Base-by-base conservation (phyloP, 2,329 filamentous ascomycete genomes). In the Graphilbum sp. region DNA sequence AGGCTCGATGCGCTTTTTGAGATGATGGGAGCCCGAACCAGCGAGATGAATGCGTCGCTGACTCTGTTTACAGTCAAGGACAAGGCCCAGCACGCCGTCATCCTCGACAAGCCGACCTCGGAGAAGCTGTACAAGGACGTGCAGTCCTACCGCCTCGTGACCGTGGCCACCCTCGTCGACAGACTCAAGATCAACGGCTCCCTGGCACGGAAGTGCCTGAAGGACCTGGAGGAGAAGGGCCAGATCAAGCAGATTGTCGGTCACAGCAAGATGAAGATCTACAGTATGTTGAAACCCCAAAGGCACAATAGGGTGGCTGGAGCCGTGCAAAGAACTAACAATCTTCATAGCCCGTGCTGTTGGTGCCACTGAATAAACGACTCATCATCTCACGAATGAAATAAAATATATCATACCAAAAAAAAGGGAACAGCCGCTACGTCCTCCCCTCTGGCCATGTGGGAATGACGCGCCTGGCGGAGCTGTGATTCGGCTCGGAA, bases 71-170 rank as follows among this genome's bases (percentile, higher is more conserved):
- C 46, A 57, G 90, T 98, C 75, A 98, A 98, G 90, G 90, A 98
- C 79, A 98, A 98, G 87, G 88, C 90, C 69, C 82, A 96, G 67
- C 90, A 98, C 78, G 84, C 83, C 66, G 90, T 98, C 67, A 75
- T 96, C 61, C 85, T 98, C 69, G 90, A 98, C 75, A 98, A 98
- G 79, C 62, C 72, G 68, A 94, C 81, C 61, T 82, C 81, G 53
- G 90, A 98, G 70, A 94, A 92, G 75, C 86, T 98, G 66, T 82
- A 94, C 76, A 98, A 98, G 76, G 90, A 98, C 77, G 92, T 98
- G 57, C 90, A 96, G 69, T 95, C 90, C 50, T 98, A 96, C 82
- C 86, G 90, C 61, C 86, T 98, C 65, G 86, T 98, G 70, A 96
- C 90, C 61, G 82, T 96, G 58, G 87, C 90, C 58, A 88, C 85